Conservation (phyloP, 2,329 filamentous ascomycete species). For the Fusarium praegraminearum region DNA sequence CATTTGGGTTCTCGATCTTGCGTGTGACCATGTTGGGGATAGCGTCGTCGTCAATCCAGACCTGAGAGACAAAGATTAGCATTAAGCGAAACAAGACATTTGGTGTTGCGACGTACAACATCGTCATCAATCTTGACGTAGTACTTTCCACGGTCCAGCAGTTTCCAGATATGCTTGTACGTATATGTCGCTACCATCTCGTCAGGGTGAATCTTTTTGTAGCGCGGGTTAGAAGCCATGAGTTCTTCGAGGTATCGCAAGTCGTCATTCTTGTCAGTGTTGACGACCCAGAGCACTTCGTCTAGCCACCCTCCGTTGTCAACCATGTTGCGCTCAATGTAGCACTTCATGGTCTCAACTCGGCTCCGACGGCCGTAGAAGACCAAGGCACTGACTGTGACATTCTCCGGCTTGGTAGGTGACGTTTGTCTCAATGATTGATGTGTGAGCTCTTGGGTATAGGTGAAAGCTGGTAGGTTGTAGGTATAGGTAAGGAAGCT, state of each 20-base stretch:
- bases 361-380: conserved; percentile 36
- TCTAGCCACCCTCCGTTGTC: conserved; percentile 40
- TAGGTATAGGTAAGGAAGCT: background rate
- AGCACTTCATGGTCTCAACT: conserved; percentile 32
- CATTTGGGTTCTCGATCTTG: conserved; percentile 27
- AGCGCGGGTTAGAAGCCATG: conserved; percentile 30
- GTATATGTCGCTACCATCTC: conserved; percentile 22
- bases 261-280: conserved; percentile 19
- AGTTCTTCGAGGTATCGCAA: conserved; percentile 34
- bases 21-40: conserved; percentile 30
- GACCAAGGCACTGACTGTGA: conserved; percentile 32
- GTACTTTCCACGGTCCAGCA: conserved; percentile 37
- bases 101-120: conserved; percentile 9
- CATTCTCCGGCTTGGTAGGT: conserved; percentile 23
- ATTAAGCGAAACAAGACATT: conserved; percentile 2
- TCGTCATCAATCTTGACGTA: conserved; percentile 44
- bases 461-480: background rate
- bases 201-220: conserved; percentile 30
- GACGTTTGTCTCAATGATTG: background rate
- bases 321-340: conserved; percentile 38
- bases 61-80: conserved; percentile 16
- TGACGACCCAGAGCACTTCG: conserved; percentile 37
- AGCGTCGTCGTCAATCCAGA: conserved; percentile 38
- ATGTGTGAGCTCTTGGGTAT: background rate
- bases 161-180: conserved; percentile 35